Base-by-base conservation (phyloP, 2,329 filamentous ascomycete genomes). In the Torrubiella hemipterigena region DNA sequence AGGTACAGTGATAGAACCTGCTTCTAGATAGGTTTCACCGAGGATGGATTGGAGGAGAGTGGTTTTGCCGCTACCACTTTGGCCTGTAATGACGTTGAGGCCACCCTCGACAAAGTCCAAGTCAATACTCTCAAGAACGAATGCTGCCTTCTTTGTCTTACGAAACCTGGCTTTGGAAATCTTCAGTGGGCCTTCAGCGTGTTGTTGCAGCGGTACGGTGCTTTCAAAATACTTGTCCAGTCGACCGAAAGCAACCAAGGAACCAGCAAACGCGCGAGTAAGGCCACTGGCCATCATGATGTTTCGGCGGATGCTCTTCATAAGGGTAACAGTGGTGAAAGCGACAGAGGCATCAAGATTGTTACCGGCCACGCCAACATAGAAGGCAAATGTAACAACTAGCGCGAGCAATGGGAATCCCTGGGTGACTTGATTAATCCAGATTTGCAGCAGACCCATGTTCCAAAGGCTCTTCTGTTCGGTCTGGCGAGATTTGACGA, bases 21-120 rank as follows among this genome's bases (percentile, higher is more conserved):
- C 40, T 32, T 69, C 63, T 17, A 67, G 46, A 29, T 69, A 54
- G 2, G 67, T 68, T 45, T 73, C 69, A 9, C 69, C 69, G 4
- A 73, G 52, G 11, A 73, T 65, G 3, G 65, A 59, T 31, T 67
- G 49, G 16, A 74, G 50, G 3, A 75, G 48, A 0, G 68, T 71
- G 2, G 69, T 69, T 45, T 75, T 75, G 6, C 70, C 70, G 37
- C 65, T 63, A 7, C 70, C 70, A 20, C 67, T 73, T 10, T 59
- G 58, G 1, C 70, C 70, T 10, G 59, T 62, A 3, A 75, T 46
- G 2, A 69, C 65, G 33, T 70, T 74, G 16, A 75, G 47, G 0
- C 66, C 67, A 7, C 65, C 65, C 19, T 68, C 55, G 7, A 65
- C 59, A 39, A 74, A 73, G 28, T 65, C 53, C 15, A 73, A 48